phyloP scores from a whole-genome alignment of 345 rosid species.

The Citrus sp. region DNA sequence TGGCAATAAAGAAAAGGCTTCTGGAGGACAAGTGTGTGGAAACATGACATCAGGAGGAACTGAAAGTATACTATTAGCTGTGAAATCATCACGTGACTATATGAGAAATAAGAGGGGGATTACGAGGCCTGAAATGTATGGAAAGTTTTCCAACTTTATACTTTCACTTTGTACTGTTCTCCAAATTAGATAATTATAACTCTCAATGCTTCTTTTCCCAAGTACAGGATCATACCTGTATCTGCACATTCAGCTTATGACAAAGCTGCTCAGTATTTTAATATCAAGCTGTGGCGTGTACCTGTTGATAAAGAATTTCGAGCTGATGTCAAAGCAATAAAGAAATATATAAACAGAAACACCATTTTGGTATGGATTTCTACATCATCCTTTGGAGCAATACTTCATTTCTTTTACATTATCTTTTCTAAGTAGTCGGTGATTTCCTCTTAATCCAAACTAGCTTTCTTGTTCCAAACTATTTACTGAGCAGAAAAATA shows the following conservation, averaged over 20 bases:
- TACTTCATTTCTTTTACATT: background rate
- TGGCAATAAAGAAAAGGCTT: slow-evolving; percentile 64
- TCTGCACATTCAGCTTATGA: slow-evolving; percentile 98
- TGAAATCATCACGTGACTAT: slow-evolving; percentile 92
- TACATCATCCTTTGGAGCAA: background rate
- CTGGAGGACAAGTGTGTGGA: slow-evolving; percentile 89
- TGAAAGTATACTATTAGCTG: slow-evolving; percentile 89
- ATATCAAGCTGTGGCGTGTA: slow-evolving; percentile 89
- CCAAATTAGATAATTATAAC: background rate
- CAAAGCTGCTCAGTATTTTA: slow-evolving; percentile 94
- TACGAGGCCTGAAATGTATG: slow-evolving; percentile 82
- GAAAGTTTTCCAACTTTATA: background rate
- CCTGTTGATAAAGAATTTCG: slow-evolving; percentile 74
- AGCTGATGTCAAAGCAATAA: slow-evolving; percentile 82
- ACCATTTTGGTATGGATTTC: slow-evolving; percentile 70
- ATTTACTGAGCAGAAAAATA: background rate
- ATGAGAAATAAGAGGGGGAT: slow-evolving; percentile 87
- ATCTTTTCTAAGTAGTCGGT: background rate
- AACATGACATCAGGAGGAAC: slow-evolving; percentile 99
- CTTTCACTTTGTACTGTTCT: slow-evolving; percentile 7
- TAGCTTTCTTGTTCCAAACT: background rate
- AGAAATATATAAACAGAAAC: slow-evolving; percentile 60
- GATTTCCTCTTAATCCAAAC: background rate
- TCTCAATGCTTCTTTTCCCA: slow-evolving; percentile 17
- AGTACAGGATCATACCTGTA: slow-evolving; percentile 83